A percentile compares a stretch with the other conserved stretches of the same genome.
Evolutionary conservation across 257 asterid genomes (phyloP).

Genomic region (Salvia splendens): DNA sequence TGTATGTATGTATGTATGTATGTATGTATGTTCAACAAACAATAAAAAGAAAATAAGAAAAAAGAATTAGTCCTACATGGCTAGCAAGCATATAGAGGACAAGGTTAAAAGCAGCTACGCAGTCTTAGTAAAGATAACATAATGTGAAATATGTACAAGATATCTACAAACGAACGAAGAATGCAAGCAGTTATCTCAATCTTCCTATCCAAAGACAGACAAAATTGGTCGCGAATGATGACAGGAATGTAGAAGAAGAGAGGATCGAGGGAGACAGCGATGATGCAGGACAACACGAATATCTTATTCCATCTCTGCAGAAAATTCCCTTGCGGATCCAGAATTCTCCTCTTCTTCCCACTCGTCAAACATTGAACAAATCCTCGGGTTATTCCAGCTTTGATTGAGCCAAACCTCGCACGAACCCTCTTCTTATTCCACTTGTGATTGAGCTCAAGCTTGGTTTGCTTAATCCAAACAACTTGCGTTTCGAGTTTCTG

Average conservation of each 20-base stretch:
- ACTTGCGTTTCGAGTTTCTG: constrained; percentile 4
- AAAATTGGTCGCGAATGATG: constrained; percentile 32
- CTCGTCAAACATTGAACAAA: too few species aligned
- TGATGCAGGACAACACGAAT: constrained; percentile 47
- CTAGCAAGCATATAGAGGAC: constrained; percentile 69
- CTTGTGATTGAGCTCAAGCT: constrained; percentile 4
- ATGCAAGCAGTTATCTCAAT: constrained; percentile 50
- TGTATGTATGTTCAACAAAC: too few species aligned
- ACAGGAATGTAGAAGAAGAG: constrained; percentile 70
- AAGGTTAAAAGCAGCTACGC: constrained; percentile 70
- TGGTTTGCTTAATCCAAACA: constrained; percentile 33
- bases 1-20: too few species aligned
- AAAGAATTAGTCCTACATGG: constrained; percentile 40
- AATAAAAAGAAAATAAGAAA: background rate
- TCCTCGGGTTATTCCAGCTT: too few species aligned
- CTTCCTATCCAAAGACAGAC: constrained; percentile 49
- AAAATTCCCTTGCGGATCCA: constrained; percentile 59
- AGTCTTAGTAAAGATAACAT: constrained; percentile 56
- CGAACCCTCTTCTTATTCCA: constrained; percentile 16
- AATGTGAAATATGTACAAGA: constrained; percentile 60
- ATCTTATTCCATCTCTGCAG: constrained; percentile 62
- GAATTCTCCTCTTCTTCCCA: constrained; percentile 31
- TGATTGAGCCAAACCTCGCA: background rate
- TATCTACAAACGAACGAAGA: constrained; percentile 56
- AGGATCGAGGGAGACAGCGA: constrained; percentile 61